These are phyloP conservation scores for Herpotrichia juniperi DNA, from an alignment of 2,329 filamentous ascomycete genomes.

Conservation along the genomic window DNA sequence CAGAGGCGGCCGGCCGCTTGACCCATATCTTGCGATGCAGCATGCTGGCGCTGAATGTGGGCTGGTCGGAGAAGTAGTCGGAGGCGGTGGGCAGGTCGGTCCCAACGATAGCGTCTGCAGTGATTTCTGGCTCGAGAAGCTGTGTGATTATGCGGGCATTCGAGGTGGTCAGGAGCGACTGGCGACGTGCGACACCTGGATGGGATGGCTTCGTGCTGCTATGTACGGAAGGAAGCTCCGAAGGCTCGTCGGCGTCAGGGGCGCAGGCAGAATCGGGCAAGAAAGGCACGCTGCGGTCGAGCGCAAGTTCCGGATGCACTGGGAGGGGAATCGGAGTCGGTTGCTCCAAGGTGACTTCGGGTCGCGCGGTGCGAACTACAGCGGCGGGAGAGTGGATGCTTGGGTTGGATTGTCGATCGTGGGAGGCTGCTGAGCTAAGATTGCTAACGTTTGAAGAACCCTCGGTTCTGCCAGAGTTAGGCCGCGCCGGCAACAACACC, in stretches of 20 bases:
- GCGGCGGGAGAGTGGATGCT: slow-evolving; percentile 12
- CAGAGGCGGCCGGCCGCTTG: slow-evolving; percentile 81
- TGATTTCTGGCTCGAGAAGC: slow-evolving; percentile 55
- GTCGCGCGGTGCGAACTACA: slow-evolving; percentile 23
- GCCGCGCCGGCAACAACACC: slow-evolving; percentile 24
- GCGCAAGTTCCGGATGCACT: slow-evolving; percentile 19
- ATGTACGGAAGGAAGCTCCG: slow-evolving; percentile 17
- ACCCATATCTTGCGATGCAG: slow-evolving; percentile 89
- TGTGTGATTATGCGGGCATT: slow-evolving; percentile 57
- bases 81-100: slow-evolving; percentile 25
- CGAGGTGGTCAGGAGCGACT: slow-evolving; percentile 47
- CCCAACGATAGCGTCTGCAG: slow-evolving; percentile 33
- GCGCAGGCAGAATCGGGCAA: not conserved
- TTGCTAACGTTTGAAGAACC: slow-evolving; percentile 4
- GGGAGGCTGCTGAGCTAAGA: slow-evolving; percentile 16
- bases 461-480: slow-evolving; percentile 13
- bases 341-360: slow-evolving; percentile 38
- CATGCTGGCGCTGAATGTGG: slow-evolving; percentile 40
- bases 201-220: slow-evolving; percentile 37
- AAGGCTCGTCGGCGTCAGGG: slow-evolving; percentile 17
- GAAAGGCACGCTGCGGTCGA: not conserved
- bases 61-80: slow-evolving; percentile 49
- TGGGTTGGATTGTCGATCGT: slow-evolving; percentile 23
- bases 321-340: slow-evolving; percentile 39
- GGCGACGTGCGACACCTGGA: slow-evolving; percentile 50